These are phyloP conservation scores for Dysphania ambrosioides DNA, from an alignment of 148 eudicot genomes.

Conservation along the genomic window DNA sequence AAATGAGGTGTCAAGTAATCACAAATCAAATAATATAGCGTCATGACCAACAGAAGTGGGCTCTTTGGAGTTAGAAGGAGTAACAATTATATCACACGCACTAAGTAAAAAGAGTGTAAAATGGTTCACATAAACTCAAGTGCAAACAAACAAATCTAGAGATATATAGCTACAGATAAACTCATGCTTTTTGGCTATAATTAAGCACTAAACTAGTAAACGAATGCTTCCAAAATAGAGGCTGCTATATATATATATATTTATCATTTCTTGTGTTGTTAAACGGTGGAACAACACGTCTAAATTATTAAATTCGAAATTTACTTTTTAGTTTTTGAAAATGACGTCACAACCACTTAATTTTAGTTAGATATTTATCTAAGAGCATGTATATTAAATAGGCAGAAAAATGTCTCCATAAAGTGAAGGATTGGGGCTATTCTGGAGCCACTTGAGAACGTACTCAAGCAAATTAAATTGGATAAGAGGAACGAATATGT, in stretches of 20 bases:
- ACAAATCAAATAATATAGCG: conserved; percentile 23
- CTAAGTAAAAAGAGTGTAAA: neutral
- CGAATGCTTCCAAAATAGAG: conserved; percentile 27
- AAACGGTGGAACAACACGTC: conserved; percentile 26
- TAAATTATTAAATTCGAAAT: neutral
- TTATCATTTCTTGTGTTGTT: neutral
- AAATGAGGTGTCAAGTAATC: conserved; percentile 38
- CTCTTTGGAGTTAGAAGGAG: conserved; percentile 28
- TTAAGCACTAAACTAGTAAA: conserved; percentile 14
- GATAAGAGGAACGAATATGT: no score
- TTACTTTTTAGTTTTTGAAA: conserved; percentile 12
- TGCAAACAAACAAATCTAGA: conserved; percentile 16
- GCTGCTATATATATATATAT: conserved; percentile 32
- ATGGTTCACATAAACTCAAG: conserved; percentile 13
- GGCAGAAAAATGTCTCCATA: no score
- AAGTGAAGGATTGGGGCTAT: no score
- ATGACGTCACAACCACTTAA: conserved; percentile 25
- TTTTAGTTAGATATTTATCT: conserved; percentile 6
- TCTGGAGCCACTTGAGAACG: no score
- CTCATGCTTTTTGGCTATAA: conserved; percentile 29
- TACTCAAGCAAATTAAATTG: no score
- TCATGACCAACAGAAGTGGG: conserved; percentile 24
- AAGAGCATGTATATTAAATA: no score
- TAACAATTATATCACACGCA: conserved; percentile 1
- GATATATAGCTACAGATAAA: conserved; percentile 36